Base-by-base conservation (phyloP, 1,284 basidiomycete species). In the Kwoniella shivajii region DNA sequence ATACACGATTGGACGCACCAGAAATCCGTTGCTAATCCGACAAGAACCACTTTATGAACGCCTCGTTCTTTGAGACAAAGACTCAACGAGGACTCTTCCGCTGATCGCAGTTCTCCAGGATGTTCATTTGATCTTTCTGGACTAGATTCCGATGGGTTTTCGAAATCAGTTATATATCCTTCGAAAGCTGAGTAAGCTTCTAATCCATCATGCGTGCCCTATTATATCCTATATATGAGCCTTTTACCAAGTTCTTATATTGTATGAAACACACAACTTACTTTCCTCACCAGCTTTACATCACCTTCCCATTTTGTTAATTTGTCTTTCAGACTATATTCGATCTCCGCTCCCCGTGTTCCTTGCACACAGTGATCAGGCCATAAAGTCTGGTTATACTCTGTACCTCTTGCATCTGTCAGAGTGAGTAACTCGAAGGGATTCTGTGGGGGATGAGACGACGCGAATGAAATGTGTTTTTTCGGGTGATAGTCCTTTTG, bases 401-500 rank as follows among this genome's bases (percentile, higher is more conserved):
- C 51, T 22, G 59, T 63, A 11, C 78, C 75, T 33, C 64, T 44
- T 14, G 62, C 67, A 63, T 72, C 60, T 18, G 66, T 75, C 6
- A 83, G 67, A 20, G 62, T 58, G 54, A 80, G 75, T 39, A 76
- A 70, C 0, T 70, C 66, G 70, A 84, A 85, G 4, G 81, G 73
- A 61, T 75, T 58, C 6, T 64, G 71, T 51, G 64, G 68, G 29
- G 64, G 66, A 69, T 86, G 84, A n/a, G 79, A 78, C 5, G 81
- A 80, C 0, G 84, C 84, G 73, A 88, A 88, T 16, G 84, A 86
- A 63, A 87, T 78, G 75, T 88, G 86, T 16, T 75, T 67, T 4
- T 66, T 65, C 0, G 86, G 86, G 70, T 88, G 86, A 60, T 72
- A 78, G 63, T 79, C 78, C 76, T 79, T 58, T 0, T 14, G 10